Evolutionary conservation across 768 basidiomycete genomes (phyloP).

Genomic region (Suillus lakei): DNA sequence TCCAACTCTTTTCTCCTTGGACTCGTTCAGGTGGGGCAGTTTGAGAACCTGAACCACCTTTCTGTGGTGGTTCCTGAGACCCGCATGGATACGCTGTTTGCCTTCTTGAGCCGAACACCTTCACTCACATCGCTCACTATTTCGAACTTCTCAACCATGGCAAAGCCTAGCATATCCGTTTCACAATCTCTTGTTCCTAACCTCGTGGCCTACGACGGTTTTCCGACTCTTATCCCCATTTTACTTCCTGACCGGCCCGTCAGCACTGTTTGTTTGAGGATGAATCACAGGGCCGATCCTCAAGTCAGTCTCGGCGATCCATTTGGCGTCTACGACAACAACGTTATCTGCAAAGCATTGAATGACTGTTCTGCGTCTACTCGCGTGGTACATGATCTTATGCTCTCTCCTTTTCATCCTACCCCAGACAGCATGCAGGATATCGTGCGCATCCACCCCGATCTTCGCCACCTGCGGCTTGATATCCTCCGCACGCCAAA

Average conservation of each 20-base stretch:
- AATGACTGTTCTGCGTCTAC: neutral
- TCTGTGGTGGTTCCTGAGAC: neutral
- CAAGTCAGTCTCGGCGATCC: neutral
- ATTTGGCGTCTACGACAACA: constrained; percentile 1
- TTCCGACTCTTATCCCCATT: neutral
- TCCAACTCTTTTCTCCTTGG: neutral
- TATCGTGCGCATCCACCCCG: constrained; percentile 1
- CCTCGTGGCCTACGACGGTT: neutral
- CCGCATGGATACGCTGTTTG: neutral
- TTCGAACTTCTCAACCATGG: constrained; percentile 1
- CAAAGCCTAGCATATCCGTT: neutral
- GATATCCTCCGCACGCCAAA: constrained; percentile 7
- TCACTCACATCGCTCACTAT: constrained; percentile 3
- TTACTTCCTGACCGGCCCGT: neutral
- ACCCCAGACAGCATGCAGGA: neutral
- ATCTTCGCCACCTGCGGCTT: constrained; percentile 4
- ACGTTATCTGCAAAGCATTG: neutral
- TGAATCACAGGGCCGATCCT: constrained; percentile 4
- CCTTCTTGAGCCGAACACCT: neutral
- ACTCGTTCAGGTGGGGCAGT: neutral
- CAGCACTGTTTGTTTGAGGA: neutral
- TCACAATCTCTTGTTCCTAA: neutral
- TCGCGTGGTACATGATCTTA: neutral
- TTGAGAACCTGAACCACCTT: neutral
- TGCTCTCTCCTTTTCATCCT: constrained; percentile 4